Evolutionary conservation across 2,329 filamentous ascomycete genomes (phyloP).

Genomic region (Fusarium euwallaceae): DNA sequence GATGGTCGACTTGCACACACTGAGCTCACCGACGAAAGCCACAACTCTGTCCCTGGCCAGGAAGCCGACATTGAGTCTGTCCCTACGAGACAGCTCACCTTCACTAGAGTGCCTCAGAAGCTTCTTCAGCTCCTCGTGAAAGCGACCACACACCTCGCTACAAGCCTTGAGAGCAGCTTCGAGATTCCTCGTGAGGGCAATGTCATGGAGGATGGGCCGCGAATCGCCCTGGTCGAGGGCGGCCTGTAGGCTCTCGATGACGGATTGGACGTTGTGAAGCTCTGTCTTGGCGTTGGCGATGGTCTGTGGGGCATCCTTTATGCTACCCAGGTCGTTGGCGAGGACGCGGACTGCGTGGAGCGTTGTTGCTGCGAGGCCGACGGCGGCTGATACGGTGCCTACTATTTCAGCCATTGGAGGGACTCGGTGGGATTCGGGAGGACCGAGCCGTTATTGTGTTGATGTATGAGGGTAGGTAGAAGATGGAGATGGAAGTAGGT

Average conservation of each 20-base stretch:
- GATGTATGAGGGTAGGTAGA: too few species aligned
- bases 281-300: background rate
- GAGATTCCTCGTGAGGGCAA: too few species aligned
- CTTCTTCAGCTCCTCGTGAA: background rate
- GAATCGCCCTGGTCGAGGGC: too few species aligned
- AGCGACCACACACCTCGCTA: accelerated
- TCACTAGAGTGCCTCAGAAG: background rate
- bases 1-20: background rate
- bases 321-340: background rate
- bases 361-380: background rate
- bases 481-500: too few species aligned
- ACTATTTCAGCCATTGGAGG: background rate
- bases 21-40: background rate
- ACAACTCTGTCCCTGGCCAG: accelerated
- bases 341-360: background rate
- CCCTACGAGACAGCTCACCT: background rate
- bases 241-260: too few species aligned
- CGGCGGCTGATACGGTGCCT: background rate
- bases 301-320: background rate
- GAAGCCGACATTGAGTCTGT: background rate
- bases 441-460: too few species aligned
- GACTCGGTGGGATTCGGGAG: too few species aligned
- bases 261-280: background rate
- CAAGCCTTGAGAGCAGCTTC: background rate
- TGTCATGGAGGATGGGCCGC: too few species aligned